Base-by-base conservation (phyloP, 2,329 filamentous ascomycete genomes). In the Leptographium lundbergii region DNA sequence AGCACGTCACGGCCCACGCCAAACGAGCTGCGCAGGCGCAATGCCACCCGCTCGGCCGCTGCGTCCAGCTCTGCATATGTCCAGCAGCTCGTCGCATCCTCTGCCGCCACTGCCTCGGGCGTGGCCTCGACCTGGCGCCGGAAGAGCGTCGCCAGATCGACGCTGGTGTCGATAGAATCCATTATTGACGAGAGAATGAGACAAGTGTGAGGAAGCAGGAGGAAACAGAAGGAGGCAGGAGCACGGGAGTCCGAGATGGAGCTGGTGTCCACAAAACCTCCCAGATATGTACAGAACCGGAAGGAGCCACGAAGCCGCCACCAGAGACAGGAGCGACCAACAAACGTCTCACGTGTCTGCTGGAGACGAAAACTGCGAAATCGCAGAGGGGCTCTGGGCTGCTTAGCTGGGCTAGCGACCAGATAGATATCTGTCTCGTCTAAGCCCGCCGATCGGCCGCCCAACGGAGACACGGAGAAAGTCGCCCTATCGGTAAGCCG, bases 131-230 rank as follows among this genome's bases (percentile, higher is more conserved):
- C 88, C 75, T 92, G 88, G 64, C 81, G 73, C 63, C 75, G 73
- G 69, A 91, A 90, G 63, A 91, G 81, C 34, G 86, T 82, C 55
- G 85, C 82, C 61, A 91, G 74, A 72, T 91, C 87, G 71, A 87
- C 88, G 63, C 73, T 80, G 62, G 76, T 84, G 71, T 91, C 87
- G 67, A 92, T n/a, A 13, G 47, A 10, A 6, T 34, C 17, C 54
- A 53, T 52, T 22, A 19, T 4, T 19, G 19, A 27, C 4, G 27
- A 19, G 13, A 9, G 22, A 17, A 4, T 11, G 34, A 55, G 11
- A 19, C 1, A 22, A 24, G 34, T 6, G 11, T 13, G 24, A 42
- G 6, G 52, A 25, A 24, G 32, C 5, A n/a, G 27, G 19, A 53
- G 27, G 17, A 7, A 52, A 10, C 4, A 52, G 50, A 10, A 52